Evolutionary conservation across 2,329 filamentous ascomycete species (phyloP).

Genomic region (Dryadomyces quercus-mongolicae): DNA sequence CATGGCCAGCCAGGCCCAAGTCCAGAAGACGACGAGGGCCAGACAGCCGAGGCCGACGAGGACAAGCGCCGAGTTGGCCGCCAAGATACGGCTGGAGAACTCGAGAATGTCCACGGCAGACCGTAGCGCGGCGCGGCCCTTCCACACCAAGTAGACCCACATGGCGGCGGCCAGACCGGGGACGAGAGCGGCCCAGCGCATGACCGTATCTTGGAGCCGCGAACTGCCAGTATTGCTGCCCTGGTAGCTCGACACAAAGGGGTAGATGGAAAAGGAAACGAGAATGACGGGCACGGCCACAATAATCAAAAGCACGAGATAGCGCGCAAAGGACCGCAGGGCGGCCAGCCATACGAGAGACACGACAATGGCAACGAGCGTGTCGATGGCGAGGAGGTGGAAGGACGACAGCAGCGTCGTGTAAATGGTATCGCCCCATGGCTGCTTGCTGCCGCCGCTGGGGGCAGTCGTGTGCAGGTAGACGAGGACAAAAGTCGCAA

Average conservation of each 20-base stretch:
- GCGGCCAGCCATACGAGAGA: constrained; percentile 85
- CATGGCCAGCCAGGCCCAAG: constrained; percentile 94
- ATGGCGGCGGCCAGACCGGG: constrained; percentile 61
- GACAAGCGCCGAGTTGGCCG: constrained; percentile 72
- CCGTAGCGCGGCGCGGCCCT: constrained; percentile 66
- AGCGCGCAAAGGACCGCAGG: constrained; percentile 74
- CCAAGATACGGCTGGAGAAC: constrained; percentile 79
- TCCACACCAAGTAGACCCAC: constrained; percentile 76
- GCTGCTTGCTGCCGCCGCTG: constrained; percentile 38
- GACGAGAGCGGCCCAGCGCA: constrained; percentile 76
- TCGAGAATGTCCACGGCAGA: constrained; percentile 83
- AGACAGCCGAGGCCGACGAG: constrained; percentile 73
- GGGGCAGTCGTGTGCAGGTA: constrained; percentile 77
- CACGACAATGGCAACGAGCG: constrained; percentile 76
- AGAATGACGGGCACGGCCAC: constrained; percentile 77
- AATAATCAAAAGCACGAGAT: constrained; percentile 69
- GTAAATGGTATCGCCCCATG: constrained; percentile 88
- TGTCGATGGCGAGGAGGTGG: constrained; percentile 82
- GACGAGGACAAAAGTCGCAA: constrained; percentile 81
- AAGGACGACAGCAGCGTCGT: constrained; percentile 77
- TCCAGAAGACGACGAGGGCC: constrained; percentile 69
- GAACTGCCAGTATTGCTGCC: constrained; percentile 57
- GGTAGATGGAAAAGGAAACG: constrained; percentile 82
- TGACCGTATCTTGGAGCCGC: constrained; percentile 72
- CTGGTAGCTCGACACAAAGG: constrained; percentile 80